phyloP scores from a whole-genome alignment of 805 yeast species.

The Candida khao-thaluensis region DNA sequence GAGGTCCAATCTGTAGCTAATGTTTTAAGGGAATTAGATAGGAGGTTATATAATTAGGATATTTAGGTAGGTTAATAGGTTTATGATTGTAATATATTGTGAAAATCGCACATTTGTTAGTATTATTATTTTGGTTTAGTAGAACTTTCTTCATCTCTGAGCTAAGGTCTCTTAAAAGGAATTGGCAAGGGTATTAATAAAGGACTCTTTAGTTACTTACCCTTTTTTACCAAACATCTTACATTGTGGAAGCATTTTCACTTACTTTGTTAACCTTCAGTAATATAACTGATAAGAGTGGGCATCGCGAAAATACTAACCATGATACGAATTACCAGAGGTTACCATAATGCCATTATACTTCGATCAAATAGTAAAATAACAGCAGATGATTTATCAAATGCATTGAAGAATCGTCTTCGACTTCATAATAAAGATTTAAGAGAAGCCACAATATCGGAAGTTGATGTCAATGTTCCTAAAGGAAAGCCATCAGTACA shows the following conservation, averaged over 20 bases:
- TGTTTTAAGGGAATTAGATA: constrained; percentile 77
- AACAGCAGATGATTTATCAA: constrained; percentile 11
- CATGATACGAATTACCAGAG: constrained; percentile 1
- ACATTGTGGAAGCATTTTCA: too few relatives aligned
- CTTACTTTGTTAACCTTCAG: too few relatives aligned
- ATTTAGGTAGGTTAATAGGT: constrained; percentile 1
- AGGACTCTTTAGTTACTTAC: too few relatives aligned
- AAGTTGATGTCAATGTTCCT: constrained; percentile 8
- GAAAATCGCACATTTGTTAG: too few relatives aligned
- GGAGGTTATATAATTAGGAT: constrained; percentile 50
- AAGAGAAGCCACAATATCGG: constrained; percentile 2
- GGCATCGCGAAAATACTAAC: constrained; percentile 5
- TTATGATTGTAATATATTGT: too few relatives aligned
- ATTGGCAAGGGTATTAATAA: too few relatives aligned
- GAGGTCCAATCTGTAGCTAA: constrained; percentile 90
- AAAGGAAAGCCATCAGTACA: constrained; percentile 1
- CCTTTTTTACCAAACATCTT: too few relatives aligned
- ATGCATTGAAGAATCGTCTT: constrained; percentile 12
- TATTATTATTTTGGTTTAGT: too few relatives aligned
- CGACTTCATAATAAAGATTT: constrained; percentile 7
- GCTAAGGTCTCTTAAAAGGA: too few relatives aligned
- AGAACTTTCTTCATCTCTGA: too few relatives aligned
- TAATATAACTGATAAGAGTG: not conserved
- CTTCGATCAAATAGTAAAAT: constrained; percentile 6
- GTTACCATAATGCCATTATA: not conserved